Evolutionary conservation across 2,329 filamentous ascomycete species (phyloP).

Genomic region (Cadophora luteo-olivacea): DNA sequence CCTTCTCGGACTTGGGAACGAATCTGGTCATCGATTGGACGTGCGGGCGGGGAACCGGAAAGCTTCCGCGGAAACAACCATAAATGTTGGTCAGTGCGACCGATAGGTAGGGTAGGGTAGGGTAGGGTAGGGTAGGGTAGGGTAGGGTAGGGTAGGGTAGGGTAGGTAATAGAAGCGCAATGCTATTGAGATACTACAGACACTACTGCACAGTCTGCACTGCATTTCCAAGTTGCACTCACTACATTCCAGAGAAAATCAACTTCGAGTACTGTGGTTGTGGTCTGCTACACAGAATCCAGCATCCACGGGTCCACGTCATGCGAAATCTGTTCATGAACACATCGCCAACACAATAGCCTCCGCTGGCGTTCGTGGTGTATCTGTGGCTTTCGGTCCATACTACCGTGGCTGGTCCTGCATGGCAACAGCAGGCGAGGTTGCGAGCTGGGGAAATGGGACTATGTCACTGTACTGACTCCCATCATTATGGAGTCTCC

Average conservation of each 20-base stretch:
- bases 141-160: too few relatives aligned
- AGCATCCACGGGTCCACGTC: not conserved
- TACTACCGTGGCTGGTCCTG: not conserved
- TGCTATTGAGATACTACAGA: not conserved
- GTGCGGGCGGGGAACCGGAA: conserved; percentile 11
- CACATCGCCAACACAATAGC: not conserved
- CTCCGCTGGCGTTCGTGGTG: not conserved
- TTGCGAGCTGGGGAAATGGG: not conserved
- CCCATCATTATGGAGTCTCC: not conserved
- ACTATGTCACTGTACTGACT: not conserved
- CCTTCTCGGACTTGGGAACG: not conserved
- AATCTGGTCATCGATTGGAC: not conserved
- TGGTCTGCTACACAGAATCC: not conserved
- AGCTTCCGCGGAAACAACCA: not conserved
- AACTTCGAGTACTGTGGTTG: not conserved
- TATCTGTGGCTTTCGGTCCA: not conserved
- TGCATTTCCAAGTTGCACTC: not conserved
- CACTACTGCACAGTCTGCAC: not conserved
- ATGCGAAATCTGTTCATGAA: not conserved
- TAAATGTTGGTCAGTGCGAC: not conserved
- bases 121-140: too few relatives aligned
- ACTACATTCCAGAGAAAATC: not conserved
- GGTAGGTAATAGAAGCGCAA: not conserved
- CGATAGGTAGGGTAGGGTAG: too few relatives aligned
- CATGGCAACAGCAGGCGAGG: conserved; percentile 5